Conservation (phyloP, 495 filamentous ascomycete species). For the Hypoxylon fuscum region DNA sequence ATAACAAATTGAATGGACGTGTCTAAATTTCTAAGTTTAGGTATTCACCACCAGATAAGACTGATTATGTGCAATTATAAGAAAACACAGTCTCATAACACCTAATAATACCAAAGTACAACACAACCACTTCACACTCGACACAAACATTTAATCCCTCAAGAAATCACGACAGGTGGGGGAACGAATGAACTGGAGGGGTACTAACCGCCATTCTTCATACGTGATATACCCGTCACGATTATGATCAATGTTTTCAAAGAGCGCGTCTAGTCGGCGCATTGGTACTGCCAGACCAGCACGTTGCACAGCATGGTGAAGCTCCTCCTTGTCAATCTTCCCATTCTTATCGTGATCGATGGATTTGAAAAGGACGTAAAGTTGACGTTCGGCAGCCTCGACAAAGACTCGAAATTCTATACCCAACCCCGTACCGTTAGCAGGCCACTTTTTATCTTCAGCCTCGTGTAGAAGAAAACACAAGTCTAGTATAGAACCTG, state of each 20-base stretch:
- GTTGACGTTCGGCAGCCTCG: slow-evolving; percentile 81
- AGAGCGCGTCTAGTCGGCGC: slow-evolving; percentile 83
- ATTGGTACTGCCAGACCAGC: slow-evolving; percentile 82
- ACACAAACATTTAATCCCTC: slow-evolving; percentile 29
- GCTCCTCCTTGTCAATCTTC: slow-evolving; percentile 85
- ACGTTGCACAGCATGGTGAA: slow-evolving; percentile 76
- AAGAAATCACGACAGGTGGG: slow-evolving; percentile 5
- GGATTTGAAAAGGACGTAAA: slow-evolving; percentile 81
- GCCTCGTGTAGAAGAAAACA: not conserved
- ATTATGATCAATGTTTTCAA: slow-evolving; percentile 88
- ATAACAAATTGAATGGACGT: too few relatives aligned
- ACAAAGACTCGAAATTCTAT: slow-evolving; percentile 91
- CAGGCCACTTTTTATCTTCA: not conserved
- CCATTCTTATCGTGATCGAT: slow-evolving; percentile 91
- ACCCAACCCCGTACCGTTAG: slow-evolving; percentile 10
- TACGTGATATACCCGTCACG: slow-evolving; percentile 88
- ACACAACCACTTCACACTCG: not conserved
- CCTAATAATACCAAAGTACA: not conserved
- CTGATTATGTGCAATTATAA: too few relatives aligned
- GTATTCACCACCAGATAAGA: not conserved
- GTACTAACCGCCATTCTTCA: slow-evolving; percentile 91
- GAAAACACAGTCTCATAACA: too few relatives aligned
- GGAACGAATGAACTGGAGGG: slow-evolving; percentile 16
- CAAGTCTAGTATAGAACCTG: slow-evolving; percentile 1
- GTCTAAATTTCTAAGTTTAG: too few relatives aligned